Evolutionary conservation across 208 protist species (phyloP).

Genomic region (Novymonas esmeraldas): DNA sequence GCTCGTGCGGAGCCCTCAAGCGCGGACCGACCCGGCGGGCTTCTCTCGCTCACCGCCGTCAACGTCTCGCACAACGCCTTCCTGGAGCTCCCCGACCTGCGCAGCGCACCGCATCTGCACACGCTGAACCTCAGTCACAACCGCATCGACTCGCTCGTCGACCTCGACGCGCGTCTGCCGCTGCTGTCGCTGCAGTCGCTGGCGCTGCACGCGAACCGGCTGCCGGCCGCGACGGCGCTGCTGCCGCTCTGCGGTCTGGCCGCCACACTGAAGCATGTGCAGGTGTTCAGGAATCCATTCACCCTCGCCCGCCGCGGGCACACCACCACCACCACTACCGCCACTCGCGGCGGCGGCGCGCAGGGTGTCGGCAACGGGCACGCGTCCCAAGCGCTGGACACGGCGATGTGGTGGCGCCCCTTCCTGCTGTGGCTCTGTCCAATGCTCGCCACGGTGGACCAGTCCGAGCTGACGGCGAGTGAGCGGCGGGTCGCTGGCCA

Average conservation of each 20-base stretch:
- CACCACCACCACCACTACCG: not conserved
- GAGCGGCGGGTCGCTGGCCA: slow-evolving; percentile 50
- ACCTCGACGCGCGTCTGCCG: slow-evolving; percentile 65
- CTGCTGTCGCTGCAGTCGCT: slow-evolving; percentile 58
- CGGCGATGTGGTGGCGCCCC: slow-evolving; percentile 56
- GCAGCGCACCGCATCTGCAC: slow-evolving; percentile 61
- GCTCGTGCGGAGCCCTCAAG: slow-evolving; percentile 6
- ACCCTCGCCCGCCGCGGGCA: not conserved
- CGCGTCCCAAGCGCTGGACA: no score
- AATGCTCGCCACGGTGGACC: slow-evolving; percentile 55
- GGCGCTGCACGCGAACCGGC: slow-evolving; percentile 49
- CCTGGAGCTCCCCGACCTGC: slow-evolving; percentile 76
- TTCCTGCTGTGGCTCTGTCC: slow-evolving; percentile 77
- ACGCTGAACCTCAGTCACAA: slow-evolving; percentile 78
- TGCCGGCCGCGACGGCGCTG: slow-evolving; percentile 35
- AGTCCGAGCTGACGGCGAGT: slow-evolving; percentile 34
- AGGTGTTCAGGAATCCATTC: slow-evolving; percentile 71
- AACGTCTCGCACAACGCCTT: slow-evolving; percentile 85
- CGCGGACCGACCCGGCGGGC: slow-evolving; percentile 10
- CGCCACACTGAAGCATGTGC: slow-evolving; percentile 52
- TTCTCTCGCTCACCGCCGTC: slow-evolving; percentile 40
- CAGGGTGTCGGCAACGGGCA: no score
- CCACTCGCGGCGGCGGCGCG: not conserved
- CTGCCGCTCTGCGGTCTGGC: slow-evolving; percentile 71
- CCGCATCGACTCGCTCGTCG: slow-evolving; percentile 58